Evolutionary conservation across 2,329 filamentous ascomycete species (phyloP).

Genomic region (Alternaria triticina): DNA sequence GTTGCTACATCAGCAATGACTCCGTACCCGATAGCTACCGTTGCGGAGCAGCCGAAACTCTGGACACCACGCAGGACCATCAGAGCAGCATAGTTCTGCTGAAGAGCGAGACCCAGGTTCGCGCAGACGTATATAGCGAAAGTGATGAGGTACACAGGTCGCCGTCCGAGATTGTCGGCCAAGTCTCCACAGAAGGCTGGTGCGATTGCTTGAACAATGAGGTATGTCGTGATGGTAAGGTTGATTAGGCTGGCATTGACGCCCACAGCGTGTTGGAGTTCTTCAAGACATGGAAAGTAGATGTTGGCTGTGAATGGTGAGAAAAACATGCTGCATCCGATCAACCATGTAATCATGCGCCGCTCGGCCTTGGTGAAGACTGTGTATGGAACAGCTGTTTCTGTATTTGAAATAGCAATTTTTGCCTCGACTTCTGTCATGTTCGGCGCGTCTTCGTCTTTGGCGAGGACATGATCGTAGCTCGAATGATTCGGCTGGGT

Average conservation of each 20-base stretch:
- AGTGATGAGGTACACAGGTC: background rate
- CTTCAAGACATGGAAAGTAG: background rate
- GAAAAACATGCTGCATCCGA: background rate
- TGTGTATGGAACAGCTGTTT: background rate
- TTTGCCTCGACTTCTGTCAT: background rate
- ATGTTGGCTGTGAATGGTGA: background rate
- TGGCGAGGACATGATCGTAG: background rate
- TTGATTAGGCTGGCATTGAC: background rate
- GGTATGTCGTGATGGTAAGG: background rate
- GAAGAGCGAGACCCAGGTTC: background rate
- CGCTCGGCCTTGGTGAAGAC: background rate
- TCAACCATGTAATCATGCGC: background rate
- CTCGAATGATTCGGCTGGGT: background rate
- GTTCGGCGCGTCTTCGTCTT: background rate
- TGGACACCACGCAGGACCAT: background rate
- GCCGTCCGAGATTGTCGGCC: background rate
- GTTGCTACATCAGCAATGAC: background rate
- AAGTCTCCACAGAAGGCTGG: background rate
- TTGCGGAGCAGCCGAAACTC: background rate
- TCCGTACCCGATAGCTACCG: background rate
- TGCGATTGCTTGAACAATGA: background rate
- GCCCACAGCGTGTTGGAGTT: background rate
- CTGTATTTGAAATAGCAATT: background rate
- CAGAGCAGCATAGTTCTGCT: background rate
- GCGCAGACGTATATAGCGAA: background rate